Base-by-base conservation (phyloP, 1,284 basidiomycete genomes). In the Binderoboletus segoi region DNA sequence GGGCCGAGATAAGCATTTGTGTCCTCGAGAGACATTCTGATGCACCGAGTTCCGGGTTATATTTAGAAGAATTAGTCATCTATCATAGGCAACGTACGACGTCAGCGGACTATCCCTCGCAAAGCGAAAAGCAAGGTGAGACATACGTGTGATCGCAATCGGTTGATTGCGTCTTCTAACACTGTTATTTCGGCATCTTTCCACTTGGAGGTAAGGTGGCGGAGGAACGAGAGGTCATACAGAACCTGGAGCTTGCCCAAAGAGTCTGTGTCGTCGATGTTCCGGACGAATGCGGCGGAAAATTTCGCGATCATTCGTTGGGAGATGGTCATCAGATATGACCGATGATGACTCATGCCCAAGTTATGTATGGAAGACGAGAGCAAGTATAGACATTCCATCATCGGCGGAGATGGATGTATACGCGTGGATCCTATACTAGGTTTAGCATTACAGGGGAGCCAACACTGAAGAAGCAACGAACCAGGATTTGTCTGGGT, bases 331-430 rank as follows among this genome's bases (percentile, higher is more conserved):
- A 52, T 75, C 74, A 61, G 54, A 57, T 69, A 73, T 26, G 62
- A 56, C 33, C 70, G 67, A 48, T 78, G 71, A 53, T 74, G 71
- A 46, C 74, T 70, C 49, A 79, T 67, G 2, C 83, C 82, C 16
- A 89, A 66, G 21, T 80, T 77, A 57, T 83, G 81, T 51, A 87
- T 69, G 5, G 79, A 79, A 13, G 75, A 75, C 35, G 81, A 82
- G n/a, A 91, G 68, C 1, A 75, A 71, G 46, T 84, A 68, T 45
- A 91, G 66, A 13, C 83, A 81, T 43, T 80, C 75, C 56, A 84
- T 74, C 41, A 89, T 75, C 38, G 73, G 66, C 46, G 79, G 69
- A 42, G 87, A 88, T 51, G 85, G 83, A 18, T 76, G 75, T 48
- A 63, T 67, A 46, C 45, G 58, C 51, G 44, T 50, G 43, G 51